A percentile compares a stretch with the other conserved stretches of the same genome.
These are phyloP conservation scores for Triadica sebifera DNA, from an alignment of 345 rosid genomes.

Conservation along the genomic window DNA sequence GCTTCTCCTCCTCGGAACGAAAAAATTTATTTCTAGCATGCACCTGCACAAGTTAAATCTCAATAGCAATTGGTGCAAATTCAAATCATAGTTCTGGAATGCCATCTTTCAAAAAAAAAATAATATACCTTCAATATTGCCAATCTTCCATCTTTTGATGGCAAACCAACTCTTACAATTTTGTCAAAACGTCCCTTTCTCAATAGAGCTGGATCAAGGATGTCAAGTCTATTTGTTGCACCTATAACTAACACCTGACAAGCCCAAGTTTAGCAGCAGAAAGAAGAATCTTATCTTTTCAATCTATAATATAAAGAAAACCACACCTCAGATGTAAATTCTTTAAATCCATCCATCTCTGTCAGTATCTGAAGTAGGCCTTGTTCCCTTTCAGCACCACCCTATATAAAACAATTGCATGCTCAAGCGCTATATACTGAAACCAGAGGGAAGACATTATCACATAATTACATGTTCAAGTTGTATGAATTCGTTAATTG, in stretches of 20 bases:
- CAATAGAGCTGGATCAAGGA: conserved; percentile 91
- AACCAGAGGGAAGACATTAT: background rate
- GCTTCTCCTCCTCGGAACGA: conserved; percentile 80
- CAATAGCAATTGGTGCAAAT: conserved; percentile 12
- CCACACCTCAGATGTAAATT: conserved; percentile 77
- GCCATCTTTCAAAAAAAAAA: background rate
- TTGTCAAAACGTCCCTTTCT: conserved; percentile 98
- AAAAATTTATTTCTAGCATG: conserved; percentile 94
- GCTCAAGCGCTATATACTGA: background rate
- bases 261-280: conserved; percentile 28
- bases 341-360: conserved; percentile 98
- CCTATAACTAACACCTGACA: conserved; percentile 90
- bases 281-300: conserved; percentile 1
- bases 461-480: conserved; percentile 1
- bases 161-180: conserved; percentile 91
- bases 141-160: conserved; percentile 87
- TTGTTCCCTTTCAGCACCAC: conserved; percentile 99
- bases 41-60: conserved; percentile 46
- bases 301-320: conserved; percentile 14
- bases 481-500: background rate
- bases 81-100: conserved; percentile 9
- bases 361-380: conserved; percentile 96
- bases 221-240: conserved; percentile 95
- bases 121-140: conserved; percentile 75
- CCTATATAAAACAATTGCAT: conserved; percentile 42